phyloP scores from a whole-genome alignment of 257 asterid species.

The Petunia secreta region DNA sequence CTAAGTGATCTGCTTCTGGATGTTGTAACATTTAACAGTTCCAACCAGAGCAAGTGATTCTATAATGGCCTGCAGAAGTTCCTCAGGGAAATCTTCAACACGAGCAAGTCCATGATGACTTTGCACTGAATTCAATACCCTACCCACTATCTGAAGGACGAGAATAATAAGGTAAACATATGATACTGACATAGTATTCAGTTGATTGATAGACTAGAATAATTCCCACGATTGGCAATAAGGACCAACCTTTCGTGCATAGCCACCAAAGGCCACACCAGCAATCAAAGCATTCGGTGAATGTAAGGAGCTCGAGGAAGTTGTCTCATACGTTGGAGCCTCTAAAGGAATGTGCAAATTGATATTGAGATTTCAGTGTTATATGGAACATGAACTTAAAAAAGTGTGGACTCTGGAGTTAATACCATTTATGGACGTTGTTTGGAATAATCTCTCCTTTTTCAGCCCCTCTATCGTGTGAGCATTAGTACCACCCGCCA shows the following conservation, averaged over 20 bases:
- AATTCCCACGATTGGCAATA: neutral
- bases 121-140: constrained; percentile 57
- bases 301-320: constrained; percentile 21
- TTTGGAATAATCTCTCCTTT: constrained; percentile 57
- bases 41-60: constrained; percentile 78
- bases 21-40: constrained; percentile 67
- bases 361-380: neutral
- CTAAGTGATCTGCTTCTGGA: constrained; percentile 11
- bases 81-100: constrained; percentile 70
- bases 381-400: constrained; percentile 4
- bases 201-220: neutral
- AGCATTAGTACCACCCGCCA: constrained; percentile 92
- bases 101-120: constrained; percentile 48
- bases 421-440: constrained; percentile 53
- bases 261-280: constrained; percentile 92
- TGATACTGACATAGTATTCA: neutral
- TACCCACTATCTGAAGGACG: constrained; percentile 68
- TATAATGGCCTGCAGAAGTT: constrained; percentile 64
- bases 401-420: neutral
- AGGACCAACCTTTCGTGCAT: constrained; percentile 75
- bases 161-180: neutral
- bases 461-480: constrained; percentile 79
- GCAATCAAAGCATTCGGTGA: constrained; percentile 63
- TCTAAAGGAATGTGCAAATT: constrained; percentile 33
- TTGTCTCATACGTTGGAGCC: constrained; percentile 29